These are phyloP conservation scores for Nemania diffusa DNA, from an alignment of 2,329 filamentous ascomycete genomes.

Conservation along the genomic window DNA sequence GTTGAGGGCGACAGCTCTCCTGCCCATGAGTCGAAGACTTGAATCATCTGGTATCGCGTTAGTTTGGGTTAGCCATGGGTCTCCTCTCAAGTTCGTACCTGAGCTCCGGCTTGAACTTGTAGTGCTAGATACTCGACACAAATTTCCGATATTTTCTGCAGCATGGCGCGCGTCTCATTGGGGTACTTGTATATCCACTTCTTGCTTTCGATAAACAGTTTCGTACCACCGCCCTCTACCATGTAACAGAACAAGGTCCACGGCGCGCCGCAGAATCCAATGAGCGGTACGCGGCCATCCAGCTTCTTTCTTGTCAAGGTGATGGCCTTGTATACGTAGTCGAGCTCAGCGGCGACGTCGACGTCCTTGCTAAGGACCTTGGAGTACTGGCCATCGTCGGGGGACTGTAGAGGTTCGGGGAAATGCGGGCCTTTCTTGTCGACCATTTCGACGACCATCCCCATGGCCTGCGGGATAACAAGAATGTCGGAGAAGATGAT, in stretches of 20 bases:
- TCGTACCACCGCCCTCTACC: conserved; percentile 96
- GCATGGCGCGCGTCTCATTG: conserved; percentile 79
- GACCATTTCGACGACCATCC: conserved; percentile 98
- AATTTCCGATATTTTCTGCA: conserved; percentile 92
- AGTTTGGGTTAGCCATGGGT: background rate
- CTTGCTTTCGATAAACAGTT: conserved; percentile 93
- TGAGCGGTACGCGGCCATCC: conserved; percentile 86
- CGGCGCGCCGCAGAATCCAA: conserved; percentile 95
- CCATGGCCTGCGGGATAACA: conserved; percentile 96
- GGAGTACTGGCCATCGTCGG: conserved; percentile 84
- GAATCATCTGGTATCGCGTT: conserved; percentile 70
- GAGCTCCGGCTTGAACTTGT: conserved; percentile 92
- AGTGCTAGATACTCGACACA: conserved; percentile 94
- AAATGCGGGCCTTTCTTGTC: conserved; percentile 98
- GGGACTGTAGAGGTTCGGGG: conserved; percentile 81
- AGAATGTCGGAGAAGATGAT: conserved; percentile 99
- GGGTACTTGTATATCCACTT: conserved; percentile 95
- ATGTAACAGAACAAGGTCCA: conserved; percentile 99
- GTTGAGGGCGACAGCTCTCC: conserved; percentile 87
- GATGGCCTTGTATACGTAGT: conserved; percentile 96
- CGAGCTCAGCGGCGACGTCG: conserved; percentile 84
- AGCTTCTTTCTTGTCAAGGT: conserved; percentile 90
- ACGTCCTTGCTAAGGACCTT: conserved; percentile 80
- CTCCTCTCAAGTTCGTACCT: conserved; percentile 59
- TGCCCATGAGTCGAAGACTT: conserved; percentile 99